Evolutionary conservation across 2,329 filamentous ascomycete genomes (phyloP), one percentile per base, ranked within the genome.

Genomic region (Sporothrix brunneoviolacea): DNA sequence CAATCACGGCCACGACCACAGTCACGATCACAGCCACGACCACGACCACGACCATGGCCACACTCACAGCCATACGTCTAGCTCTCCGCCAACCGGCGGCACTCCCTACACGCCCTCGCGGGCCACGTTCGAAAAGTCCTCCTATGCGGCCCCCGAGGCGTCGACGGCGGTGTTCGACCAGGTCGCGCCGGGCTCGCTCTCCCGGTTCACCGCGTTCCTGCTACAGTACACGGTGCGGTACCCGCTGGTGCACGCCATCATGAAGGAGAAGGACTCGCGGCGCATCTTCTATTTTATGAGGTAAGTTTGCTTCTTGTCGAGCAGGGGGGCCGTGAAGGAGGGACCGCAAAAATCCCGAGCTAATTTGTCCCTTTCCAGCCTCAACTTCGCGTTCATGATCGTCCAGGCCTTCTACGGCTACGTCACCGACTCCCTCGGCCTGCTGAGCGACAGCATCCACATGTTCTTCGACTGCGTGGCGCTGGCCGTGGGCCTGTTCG

Each of bases 391-490:
- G 7, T 98, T 98, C 66, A 98, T 98, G 93, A 71, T 87, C 30
- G 82, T 98, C 1, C 93, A 98, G 62, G 86, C 91, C 36, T 89
- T 91, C 55, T 98, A 98, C 62, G 93, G 93, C 43, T 94, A 93
- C 60, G 71, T 93, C 10, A 97, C 90, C 4, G 91, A 95, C 58
- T 98, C 93, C 0, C 73, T 98, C 5, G 93, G 93, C 3, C 76
- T 98, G n/a, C 79, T 98, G 16, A 95, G 90, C 58, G 93, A 98
- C 68, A 97, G 91, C 61, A 93, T 98, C 56, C 93, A 98, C 69
- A 98, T 98, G 93, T 91, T 98, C 62, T 97, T 98, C 61, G 93
- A 98, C 68, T 98, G 93, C 59, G 83, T 96, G 32, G 93, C 91
- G 18, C 77, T 98, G 24, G 81, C 88, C 2, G 90, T 98, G 32